Base-by-base conservation (phyloP, 495 filamentous ascomycete species). In the Thermothielavioides terrestris region DNA sequence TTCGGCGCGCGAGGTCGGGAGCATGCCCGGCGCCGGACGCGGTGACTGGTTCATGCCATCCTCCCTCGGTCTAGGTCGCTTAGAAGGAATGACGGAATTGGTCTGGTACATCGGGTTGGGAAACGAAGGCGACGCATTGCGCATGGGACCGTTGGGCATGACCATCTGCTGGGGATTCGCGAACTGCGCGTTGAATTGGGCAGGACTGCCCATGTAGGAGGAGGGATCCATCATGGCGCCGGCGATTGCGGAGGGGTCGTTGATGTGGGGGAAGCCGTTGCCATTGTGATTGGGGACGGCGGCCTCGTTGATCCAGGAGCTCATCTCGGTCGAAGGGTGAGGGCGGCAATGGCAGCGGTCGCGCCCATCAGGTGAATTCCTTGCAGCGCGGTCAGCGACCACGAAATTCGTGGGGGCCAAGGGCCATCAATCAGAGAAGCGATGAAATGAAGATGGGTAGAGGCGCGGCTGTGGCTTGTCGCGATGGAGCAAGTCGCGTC, bases 1-100 rank as follows among this genome's bases (percentile, higher is more conserved):
- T 57, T 95, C 90, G 55, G 91, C 90, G 66, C 90, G 88, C 66
- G 91, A 95, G 28, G 79, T 81, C 26, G 85, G 80, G 22, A 89
- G 66, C 63, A 82, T 83, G 20, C 82, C 83, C 14, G 86, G 82
- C 32, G 81, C 79, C 65, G 81, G 86, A 60, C 83, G 78, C 47
- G 90, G 89, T 26, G 90, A 95, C 70, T 85, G 82, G 46, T 78
- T 79, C 54, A 92, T 77, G 50, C 80, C 86, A 68, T 95, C 89
- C 68, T 94, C 88, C 56, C 79, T 70, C 23, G 88, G 86, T 49
- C 89, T 79, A 30, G 86, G 79, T 58, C 89, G 78, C 65, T 95
- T 95, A 4, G 89, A 87, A 46, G 90, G 90, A 50, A 95, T 80
- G 63, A 94, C 81, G 30, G 84, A 76, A 68, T 89, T 84, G 27